phyloP scores from a whole-genome alignment of 2,329 filamentous ascomycete genomes.

The Cylindrodendrum hubeiense region DNA sequence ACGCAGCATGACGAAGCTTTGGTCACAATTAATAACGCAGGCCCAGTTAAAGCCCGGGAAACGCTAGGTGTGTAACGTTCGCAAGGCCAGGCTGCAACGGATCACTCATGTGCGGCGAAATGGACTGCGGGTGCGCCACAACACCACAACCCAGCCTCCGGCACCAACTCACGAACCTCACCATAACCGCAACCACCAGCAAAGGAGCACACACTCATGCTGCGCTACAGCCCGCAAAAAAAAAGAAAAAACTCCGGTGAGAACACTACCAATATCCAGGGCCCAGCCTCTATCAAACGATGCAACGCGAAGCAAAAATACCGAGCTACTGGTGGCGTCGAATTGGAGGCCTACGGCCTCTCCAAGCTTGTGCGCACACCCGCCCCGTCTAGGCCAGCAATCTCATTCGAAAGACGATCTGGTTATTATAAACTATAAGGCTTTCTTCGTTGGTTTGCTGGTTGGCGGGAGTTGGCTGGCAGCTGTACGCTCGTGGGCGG shows the following conservation, averaged over 20 bases:
- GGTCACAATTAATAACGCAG: constrained; percentile 4
- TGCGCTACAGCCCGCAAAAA: neutral
- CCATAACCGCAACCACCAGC: neutral
- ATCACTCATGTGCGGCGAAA: constrained; percentile 1
- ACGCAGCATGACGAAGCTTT: neutral
- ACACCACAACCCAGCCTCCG: neutral
- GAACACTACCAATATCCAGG: no score
- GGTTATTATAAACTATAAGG: no score
- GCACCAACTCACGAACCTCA: neutral
- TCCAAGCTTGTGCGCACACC: no score
- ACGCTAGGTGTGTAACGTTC: constrained; percentile 8
- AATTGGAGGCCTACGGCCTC: no score
- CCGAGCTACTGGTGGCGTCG: no score
- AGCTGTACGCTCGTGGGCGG: no score
- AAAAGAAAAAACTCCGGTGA: neutral
- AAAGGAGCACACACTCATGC: neutral
- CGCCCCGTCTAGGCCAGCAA: no score
- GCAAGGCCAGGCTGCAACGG: neutral
- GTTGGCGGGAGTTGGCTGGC: no score
- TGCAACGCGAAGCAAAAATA: no score
- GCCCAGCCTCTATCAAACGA: no score
- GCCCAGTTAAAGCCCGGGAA: constrained; percentile 1
- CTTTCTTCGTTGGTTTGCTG: no score
- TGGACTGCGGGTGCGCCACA: neutral
- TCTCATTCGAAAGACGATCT: no score